Evolutionary conservation across 1,139 yeast genomes (phyloP).

Genomic region (Debaryomycetaceae sp.): DNA sequence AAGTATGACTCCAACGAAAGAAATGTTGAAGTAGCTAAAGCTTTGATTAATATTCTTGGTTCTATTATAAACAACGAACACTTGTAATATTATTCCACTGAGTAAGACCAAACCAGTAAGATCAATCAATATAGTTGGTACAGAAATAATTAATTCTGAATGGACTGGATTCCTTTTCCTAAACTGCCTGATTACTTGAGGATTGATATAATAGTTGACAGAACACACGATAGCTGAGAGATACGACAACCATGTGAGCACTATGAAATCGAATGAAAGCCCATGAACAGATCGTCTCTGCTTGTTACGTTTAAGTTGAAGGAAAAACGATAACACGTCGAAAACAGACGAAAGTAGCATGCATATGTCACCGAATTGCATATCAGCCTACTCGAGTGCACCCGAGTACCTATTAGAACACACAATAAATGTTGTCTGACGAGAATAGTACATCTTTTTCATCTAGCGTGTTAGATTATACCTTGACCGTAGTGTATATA

Average conservation of each 20-base stretch:
- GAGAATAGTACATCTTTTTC: no score
- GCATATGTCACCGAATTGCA: conserved; percentile 4
- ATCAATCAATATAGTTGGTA: conserved; percentile 12
- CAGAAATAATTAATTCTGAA: conserved; percentile 10
- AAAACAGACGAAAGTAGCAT: conserved; percentile 9
- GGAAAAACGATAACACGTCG: conserved; percentile 7
- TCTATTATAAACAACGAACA: conserved; percentile 11
- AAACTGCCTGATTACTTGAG: conserved; percentile 12
- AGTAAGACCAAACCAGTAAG: conserved; percentile 9
- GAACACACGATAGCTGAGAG: conserved; percentile 11
- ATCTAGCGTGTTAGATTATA: not conserved
- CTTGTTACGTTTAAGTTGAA: conserved; percentile 18
- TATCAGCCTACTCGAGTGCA: conserved; percentile 1
- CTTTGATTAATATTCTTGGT: conserved; percentile 24
- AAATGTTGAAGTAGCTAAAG: conserved; percentile 13
- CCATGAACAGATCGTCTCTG: conserved; percentile 22
- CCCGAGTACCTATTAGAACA: no score
- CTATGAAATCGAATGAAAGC: conserved; percentile 24
- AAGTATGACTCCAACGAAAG: conserved; percentile 5
- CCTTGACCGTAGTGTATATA: not conserved
- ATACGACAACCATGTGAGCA: conserved; percentile 13
- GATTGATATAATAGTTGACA: conserved; percentile 11
- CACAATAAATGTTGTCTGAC: no score
- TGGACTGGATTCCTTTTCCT: conserved; percentile 17
- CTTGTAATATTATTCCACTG: conserved; percentile 12